Evolutionary conservation across 148 eudicot genomes (phyloP).

Genomic region (Nepenthes gracilis): DNA sequence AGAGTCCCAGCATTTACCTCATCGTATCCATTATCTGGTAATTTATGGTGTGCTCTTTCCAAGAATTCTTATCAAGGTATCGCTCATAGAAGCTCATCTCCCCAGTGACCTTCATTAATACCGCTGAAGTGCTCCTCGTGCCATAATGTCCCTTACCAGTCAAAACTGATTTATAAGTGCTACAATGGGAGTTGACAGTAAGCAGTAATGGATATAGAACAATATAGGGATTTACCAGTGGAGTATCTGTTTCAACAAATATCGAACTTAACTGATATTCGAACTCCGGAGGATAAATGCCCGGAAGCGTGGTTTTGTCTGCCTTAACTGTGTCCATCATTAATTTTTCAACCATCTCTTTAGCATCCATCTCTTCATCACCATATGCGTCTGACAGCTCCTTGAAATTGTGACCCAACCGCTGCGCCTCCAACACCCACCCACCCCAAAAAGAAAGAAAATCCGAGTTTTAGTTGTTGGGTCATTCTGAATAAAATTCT

Average conservation of each 20-base stretch:
- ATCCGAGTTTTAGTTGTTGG: background rate
- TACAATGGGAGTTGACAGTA: background rate
- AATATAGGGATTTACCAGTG: constrained; percentile 24
- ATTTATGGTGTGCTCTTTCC: constrained; percentile 43
- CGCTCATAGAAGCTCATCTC: constrained; percentile 51
- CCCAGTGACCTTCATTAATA: constrained; percentile 33
- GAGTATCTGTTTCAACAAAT: constrained; percentile 40
- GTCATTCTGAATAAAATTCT: no score
- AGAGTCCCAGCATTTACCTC: no score
- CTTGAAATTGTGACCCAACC: constrained; percentile 39
- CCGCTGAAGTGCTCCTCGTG: constrained; percentile 61
- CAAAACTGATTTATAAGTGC: background rate
- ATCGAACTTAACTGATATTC: constrained; percentile 67
- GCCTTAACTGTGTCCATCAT: constrained; percentile 60
- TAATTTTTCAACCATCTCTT: constrained; percentile 43
- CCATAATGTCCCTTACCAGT: constrained; percentile 61
- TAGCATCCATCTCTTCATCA: constrained; percentile 29
- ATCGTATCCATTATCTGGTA: constrained; percentile 19
- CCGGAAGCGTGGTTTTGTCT: constrained; percentile 37
- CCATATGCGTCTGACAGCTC: constrained; percentile 22
- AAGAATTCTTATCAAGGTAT: constrained; percentile 35
- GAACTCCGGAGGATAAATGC: constrained; percentile 27
- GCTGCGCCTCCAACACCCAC: constrained; percentile 33
- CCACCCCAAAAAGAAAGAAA: background rate
- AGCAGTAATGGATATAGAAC: no score